Base-by-base conservation (phyloP, 2,329 filamentous ascomycete species). In the Cladosporium sp. region DNA sequence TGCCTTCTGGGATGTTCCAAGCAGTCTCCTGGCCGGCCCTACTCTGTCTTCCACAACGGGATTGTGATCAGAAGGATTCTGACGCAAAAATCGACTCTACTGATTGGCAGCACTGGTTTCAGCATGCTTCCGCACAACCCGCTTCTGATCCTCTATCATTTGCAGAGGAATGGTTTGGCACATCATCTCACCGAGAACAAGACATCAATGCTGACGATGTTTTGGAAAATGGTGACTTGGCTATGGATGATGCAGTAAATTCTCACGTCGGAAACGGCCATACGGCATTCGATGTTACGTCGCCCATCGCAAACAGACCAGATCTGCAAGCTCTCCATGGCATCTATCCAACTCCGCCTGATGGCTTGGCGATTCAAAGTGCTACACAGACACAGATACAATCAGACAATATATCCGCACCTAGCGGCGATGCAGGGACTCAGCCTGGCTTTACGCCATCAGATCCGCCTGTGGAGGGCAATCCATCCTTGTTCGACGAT, bases 261-360 rank as follows among this genome's bases (percentile, higher is more conserved):
- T n/a, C 10, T 8, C 42, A 45, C 11, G 13, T 32, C 40, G 34
- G 3, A 2, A 13, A 32, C n/a, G 19, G 28, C 6, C 14, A 13
- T 8, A 32, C 53, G n/a, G 59, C 57, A 1, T 64, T 63, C 9
- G 50, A 53, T 37, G 44, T 54, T n/a, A 33, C 44, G n/a, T 49
- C 44, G 32, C 60, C 60, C 62, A 9, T 71, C 70, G 78, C 52
- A 10, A 61, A 64, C 44, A 56, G 64, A 14, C 46, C 53, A 31
- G 80, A 56, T 72, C 79, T 59, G 14, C 64, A 66, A 45, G 58
- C 59, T 8, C 56, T 64, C 19, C 78, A 79, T 40, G 76, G 79
- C 2, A 82, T 88, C 68, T 88, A 89, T 63, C 85, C 83, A 8
- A 89, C 85, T 5, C 85, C 85, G 2, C 85, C 85, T 9, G 85